A percentile compares a stretch with the other conserved stretches of the same genome.
Evolutionary conservation across 192 early-diverging fungal species (phyloP).

Genomic region (Chytriomyces sp.): DNA sequence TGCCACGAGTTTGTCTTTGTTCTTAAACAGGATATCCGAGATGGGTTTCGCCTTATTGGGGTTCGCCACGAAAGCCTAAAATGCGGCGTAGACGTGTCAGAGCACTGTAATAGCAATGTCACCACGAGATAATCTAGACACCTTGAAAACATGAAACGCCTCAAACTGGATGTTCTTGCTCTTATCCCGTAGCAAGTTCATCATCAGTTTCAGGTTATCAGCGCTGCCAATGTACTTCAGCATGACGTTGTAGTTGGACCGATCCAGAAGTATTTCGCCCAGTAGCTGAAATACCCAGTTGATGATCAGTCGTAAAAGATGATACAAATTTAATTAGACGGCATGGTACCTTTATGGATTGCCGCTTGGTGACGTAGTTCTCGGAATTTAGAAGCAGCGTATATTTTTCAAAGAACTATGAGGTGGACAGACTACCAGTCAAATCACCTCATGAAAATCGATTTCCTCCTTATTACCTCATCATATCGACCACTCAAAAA

Average conservation of each 20-base stretch:
- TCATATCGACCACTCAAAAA: constrained; percentile 93
- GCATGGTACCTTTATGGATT: constrained; percentile 96
- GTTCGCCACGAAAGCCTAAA: constrained; percentile 95
- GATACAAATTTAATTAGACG: no score
- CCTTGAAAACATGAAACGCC: constrained; percentile 99
- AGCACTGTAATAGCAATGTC: background rate
- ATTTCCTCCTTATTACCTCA: constrained; percentile 37
- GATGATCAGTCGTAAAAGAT: no score
- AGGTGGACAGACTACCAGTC: background rate
- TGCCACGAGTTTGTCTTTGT: constrained; percentile 84
- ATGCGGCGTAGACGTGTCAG: no score
- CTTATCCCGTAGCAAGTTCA: constrained; percentile 92
- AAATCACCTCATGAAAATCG: constrained; percentile 1
- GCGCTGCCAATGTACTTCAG: constrained; percentile 87
- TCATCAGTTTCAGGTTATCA: constrained; percentile 96
- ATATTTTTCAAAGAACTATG: constrained; percentile 84
- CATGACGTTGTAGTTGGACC: constrained; percentile 95
- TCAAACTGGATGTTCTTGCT: constrained; percentile 99
- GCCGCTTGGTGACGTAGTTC: constrained; percentile 98
- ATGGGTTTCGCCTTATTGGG: constrained; percentile 94
- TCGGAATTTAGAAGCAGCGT: constrained; percentile 78
- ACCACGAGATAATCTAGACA: constrained; percentile 30
- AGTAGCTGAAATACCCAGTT: constrained; percentile 64
- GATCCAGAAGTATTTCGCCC: constrained; percentile 95
- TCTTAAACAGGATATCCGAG: constrained; percentile 87